phyloP scores from a whole-genome alignment of 768 basidiomycete species.

The Naganishia antarctica region DNA sequence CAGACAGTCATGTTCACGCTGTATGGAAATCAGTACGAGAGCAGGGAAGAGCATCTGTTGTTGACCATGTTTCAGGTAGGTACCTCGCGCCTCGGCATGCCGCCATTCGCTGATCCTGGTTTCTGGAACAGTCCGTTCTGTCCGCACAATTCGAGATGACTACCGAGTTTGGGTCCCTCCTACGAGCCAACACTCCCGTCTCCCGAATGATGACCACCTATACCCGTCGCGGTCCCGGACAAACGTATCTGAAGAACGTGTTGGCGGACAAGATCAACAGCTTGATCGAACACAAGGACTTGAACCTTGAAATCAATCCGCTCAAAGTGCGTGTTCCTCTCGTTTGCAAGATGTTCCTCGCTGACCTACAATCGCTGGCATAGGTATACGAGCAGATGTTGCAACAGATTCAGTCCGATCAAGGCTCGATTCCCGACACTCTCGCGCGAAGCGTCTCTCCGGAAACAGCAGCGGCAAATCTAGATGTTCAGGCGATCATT shows the following conservation, averaged over 20 bases:
- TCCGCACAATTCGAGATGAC: constrained; percentile 99
- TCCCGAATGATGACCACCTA: constrained; percentile 99
- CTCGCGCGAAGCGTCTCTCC: constrained; percentile 89
- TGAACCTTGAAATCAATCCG: constrained; percentile 98
- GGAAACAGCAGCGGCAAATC: constrained; percentile 87
- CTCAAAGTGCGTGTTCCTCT: constrained; percentile 80
- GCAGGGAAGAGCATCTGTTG: constrained; percentile 93
- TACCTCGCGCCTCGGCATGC: neutral
- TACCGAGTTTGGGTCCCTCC: constrained; percentile 95
- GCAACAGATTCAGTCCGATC: constrained; percentile 96
- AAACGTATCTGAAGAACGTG: constrained; percentile 95
- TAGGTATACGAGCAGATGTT: constrained; percentile 99
- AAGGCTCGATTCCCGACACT: constrained; percentile 81
- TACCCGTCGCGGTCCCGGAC: constrained; percentile 95
- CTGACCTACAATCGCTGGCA: neutral
- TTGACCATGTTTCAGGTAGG: constrained; percentile 86
- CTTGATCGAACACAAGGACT: constrained; percentile 97
- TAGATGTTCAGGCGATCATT: constrained; percentile 96
- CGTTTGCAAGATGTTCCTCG: neutral
- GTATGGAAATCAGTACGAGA: constrained; percentile 98
- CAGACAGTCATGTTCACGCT: constrained; percentile 99
- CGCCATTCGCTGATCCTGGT: neutral
- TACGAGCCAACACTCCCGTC: constrained; percentile 97
- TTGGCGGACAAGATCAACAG: constrained; percentile 97
- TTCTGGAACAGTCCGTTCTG: constrained; percentile 69